Evolutionary conservation across 805 yeast species (phyloP), one percentile per base, ranked within the genome.

Genomic region (Starmerella tilneyi): DNA sequence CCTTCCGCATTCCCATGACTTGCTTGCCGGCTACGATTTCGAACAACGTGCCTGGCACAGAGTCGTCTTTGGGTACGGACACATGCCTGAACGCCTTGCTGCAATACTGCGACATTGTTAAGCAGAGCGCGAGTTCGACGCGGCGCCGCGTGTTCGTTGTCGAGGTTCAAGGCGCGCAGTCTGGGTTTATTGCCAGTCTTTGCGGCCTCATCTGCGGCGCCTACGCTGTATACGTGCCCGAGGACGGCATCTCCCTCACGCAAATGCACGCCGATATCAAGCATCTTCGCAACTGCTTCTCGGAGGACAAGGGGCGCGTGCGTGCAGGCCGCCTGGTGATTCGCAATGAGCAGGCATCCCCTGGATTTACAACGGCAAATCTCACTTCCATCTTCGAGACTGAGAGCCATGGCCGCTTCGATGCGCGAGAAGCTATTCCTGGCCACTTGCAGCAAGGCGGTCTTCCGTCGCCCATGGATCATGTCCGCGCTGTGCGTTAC

Each of bases 401-500:
- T 59, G 88, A 84, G 57, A 79, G 86, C 28, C 64, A 73, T 30
- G 84, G 82, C 39, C 72, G 71, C 53, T 92, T 84, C 61, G 96
- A 88, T 58, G 81, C 92, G 15, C 80, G 94, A 63, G 86, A 95
- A 4, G 97, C 97, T 13, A 77, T 88, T 49, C 98, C 98, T 22
- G 98, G 98, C 24, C 97, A 89, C 61, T 92, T 89, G 47, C 98
- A 92, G 71, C 98, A 92, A 67, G 98, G 98, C 62, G 92, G 88
- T 49, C 75, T 78, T 44, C 98, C 98, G 41, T 80, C 95, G 7
- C 85, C 97, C 6, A 82, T 88, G 69, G 98, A 92, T 63, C 78
- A 97, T 63, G 79, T 86, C 30, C 74, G 80, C 53, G 95, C 94
- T 6, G 79, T 88, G 5, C 76, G 97, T 62, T 81, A 81, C 63